Base-by-base conservation (phyloP, 2,329 filamentous ascomycete genomes). In the Aspergillus uvarum region DNA sequence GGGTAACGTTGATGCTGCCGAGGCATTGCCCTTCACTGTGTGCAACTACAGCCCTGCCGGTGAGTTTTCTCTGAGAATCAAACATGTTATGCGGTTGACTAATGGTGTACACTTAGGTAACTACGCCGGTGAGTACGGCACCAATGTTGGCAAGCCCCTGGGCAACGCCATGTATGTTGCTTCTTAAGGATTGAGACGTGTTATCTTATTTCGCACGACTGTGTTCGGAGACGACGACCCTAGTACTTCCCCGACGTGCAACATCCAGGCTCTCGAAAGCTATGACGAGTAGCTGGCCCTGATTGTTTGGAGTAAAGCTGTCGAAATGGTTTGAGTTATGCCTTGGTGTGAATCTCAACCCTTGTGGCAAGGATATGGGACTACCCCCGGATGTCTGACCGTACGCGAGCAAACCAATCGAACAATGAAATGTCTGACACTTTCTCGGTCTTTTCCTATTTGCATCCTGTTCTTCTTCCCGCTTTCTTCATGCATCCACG, bases 41-140 rank as follows among this genome's bases (percentile, higher is more conserved):
- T 96, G 92, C 88, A 94, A 96, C 84, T 96, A 96, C 81, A 80
- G 79, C 66, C 83, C 87, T 63, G 79, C 86, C 64, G 92, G 91
- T 90, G 86, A 76, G 86, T 76, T 29, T 47, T 19, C 16, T 12
- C 24, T 22, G 22, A 22, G 12, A 7, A 8, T 21, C 26, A 3
- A 2, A 22, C 2, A 26, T 21, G n/a, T 24, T 21, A 6, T 24
- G n/a, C 31, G 12, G 11, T 67, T 32, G 71, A 76, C 63, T 77
- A 68, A 47, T 66, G 16, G 31, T 24, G 51, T 22, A 16, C 19
- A 22, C 3, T 8, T 54, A 82, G 83, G 85, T 54, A 88, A 89
- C 77, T 79, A 82, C 56, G 77, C 67, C 14, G 80, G 79, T 61
- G 74, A 82, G 67, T 89, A 85, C 67, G 81, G 65, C 54, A 67